These are phyloP conservation scores for Trichoderma harzianum DNA, from an alignment of 2,329 filamentous ascomycete species.

Conservation along the genomic window DNA sequence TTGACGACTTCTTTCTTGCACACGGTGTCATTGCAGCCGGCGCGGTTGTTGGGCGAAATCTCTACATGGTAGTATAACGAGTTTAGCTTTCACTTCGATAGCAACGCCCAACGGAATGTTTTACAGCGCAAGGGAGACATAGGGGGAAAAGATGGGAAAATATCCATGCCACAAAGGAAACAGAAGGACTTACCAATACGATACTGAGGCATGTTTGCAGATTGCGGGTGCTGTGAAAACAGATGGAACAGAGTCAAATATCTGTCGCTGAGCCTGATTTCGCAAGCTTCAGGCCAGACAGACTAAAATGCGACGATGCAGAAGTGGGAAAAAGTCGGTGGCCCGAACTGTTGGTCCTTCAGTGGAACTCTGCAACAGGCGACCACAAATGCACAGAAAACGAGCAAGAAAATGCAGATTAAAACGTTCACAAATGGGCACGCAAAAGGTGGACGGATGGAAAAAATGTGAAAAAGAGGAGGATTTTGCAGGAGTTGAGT, in stretches of 20 bases:
- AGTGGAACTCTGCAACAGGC: background rate
- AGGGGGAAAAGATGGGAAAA: background rate
- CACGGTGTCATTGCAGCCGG: constrained; percentile 66
- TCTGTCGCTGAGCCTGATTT: background rate
- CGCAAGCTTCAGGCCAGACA: background rate
- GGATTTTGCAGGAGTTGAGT: background rate
- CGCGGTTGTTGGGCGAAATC: constrained; percentile 65
- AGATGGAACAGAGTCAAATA: constrained; percentile 1
- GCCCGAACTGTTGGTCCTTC: background rate
- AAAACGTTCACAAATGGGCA: background rate
- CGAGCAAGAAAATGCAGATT: background rate
- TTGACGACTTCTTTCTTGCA: constrained; percentile 71
- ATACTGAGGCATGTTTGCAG: constrained; percentile 42
- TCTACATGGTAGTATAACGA: constrained; percentile 48
- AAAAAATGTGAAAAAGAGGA: background rate
- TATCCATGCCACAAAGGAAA: background rate
- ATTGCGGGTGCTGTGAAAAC: constrained; percentile 1
- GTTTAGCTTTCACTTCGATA: background rate
- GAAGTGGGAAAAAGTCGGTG: background rate
- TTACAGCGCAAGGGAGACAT: background rate
- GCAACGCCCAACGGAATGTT: background rate
- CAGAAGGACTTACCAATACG: constrained; percentile 41
- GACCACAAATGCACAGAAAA: background rate
- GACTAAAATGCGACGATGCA: constrained; percentile 16
- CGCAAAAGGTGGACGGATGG: background rate